Evolutionary conservation across 2,329 filamentous ascomycete genomes (phyloP).

Genomic region (Colletotrichum sidae): DNA sequence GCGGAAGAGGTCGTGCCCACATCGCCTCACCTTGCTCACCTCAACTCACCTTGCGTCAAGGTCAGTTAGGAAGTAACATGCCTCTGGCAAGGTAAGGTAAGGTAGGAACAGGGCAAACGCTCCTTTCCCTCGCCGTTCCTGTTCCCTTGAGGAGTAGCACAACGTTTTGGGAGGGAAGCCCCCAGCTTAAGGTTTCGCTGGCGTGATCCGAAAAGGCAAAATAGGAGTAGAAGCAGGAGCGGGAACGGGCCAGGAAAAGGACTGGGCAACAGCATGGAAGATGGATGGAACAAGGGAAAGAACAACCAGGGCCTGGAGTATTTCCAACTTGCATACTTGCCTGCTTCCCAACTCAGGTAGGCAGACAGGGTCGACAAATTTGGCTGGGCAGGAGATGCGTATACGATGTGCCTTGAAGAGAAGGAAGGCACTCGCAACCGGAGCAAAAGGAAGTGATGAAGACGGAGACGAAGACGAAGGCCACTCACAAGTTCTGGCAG

Average conservation of each 20-base stretch:
- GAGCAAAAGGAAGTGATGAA: not conserved
- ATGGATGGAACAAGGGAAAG: not conserved
- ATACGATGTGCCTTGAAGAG: not conserved
- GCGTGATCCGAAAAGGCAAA: too few relatives aligned
- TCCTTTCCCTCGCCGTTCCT: not conserved
- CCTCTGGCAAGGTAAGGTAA: not conserved
- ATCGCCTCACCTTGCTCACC: not conserved
- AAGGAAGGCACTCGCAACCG: too few relatives aligned
- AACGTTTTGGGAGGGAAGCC: too few relatives aligned
- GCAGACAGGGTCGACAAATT: not conserved
- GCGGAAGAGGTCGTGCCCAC: slow-evolving; percentile 1
- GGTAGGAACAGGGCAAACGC: not conserved
- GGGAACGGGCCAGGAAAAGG: not conserved
- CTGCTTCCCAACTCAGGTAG: not conserved
- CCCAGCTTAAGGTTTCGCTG: too few relatives aligned
- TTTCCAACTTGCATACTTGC: too few relatives aligned
- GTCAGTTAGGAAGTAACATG: not conserved
- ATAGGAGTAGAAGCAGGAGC: not conserved
- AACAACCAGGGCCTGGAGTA: not conserved
- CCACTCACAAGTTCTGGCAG: too few relatives aligned
- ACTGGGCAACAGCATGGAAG: not conserved
- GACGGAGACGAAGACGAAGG: not conserved
- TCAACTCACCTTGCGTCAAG: not conserved
- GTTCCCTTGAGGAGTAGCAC: not conserved
- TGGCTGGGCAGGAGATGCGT: not conserved